phyloP scores from a whole-genome alignment of 1,284 basidiomycete genomes.

The Cryptococcus sp. region DNA sequence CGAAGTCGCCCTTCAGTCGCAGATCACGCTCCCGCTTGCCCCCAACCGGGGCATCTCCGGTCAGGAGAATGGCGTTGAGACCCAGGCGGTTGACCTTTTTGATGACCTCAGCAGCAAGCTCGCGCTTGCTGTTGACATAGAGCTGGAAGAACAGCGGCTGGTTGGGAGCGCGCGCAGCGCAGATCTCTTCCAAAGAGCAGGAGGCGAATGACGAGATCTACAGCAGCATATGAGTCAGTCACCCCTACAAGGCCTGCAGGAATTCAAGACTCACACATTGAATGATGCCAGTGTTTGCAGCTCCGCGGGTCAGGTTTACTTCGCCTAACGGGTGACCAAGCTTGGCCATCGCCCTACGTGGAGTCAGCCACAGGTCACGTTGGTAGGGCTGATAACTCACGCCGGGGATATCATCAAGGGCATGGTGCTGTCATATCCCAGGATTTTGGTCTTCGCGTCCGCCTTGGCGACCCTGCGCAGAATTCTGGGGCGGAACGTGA shows the following conservation, averaged over 20 bases:
- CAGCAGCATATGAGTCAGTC: not conserved
- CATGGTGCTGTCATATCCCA: slow-evolving; percentile 68
- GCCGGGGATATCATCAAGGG: slow-evolving; percentile 81
- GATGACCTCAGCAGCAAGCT: slow-evolving; percentile 67
- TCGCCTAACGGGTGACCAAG: slow-evolving; percentile 87
- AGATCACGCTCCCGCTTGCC: slow-evolving; percentile 80
- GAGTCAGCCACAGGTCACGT: not conserved
- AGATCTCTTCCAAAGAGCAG: slow-evolving; percentile 59
- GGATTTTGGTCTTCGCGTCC: slow-evolving; percentile 70
- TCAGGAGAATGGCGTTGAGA: slow-evolving; percentile 72
- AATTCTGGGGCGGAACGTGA: slow-evolving; percentile 78
- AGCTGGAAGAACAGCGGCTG: slow-evolving; percentile 78
- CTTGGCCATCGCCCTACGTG: slow-evolving; percentile 70
- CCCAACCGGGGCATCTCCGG: slow-evolving; percentile 81
- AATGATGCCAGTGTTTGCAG: slow-evolving; percentile 67
- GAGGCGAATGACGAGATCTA: slow-evolving; percentile 78
- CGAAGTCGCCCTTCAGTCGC: slow-evolving; percentile 48
- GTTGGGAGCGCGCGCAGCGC: slow-evolving; percentile 51
- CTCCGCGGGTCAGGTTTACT: slow-evolving; percentile 73
- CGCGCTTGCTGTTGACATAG: slow-evolving; percentile 75
- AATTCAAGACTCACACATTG: slow-evolving; percentile 62
- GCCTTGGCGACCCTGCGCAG: slow-evolving; percentile 66
- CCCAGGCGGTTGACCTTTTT: slow-evolving; percentile 66
- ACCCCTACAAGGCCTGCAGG: no score
- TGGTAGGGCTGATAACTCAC: slow-evolving; percentile 15